Evolutionary conservation across 177 flowering plant genomes (phyloP).

Genomic region (Vitis hybrid): DNA sequence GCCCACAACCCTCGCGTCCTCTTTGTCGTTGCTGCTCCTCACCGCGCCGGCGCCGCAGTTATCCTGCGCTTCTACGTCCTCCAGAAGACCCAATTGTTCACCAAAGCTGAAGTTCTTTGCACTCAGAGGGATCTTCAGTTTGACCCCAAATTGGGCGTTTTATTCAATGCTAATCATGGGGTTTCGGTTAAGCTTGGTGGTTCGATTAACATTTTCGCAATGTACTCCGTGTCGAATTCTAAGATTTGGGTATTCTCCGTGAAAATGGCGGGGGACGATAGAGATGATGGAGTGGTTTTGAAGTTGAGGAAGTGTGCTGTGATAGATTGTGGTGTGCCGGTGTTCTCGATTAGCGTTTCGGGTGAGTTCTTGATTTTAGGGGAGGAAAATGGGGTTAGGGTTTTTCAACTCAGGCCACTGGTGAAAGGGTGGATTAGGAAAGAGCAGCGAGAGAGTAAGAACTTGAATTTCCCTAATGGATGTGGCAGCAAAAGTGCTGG

Average conservation of each 20-base stretch:
- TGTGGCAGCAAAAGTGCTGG: slow-evolving; percentile 5
- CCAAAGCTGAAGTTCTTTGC: slow-evolving; percentile 36
- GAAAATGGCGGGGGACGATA: slow-evolving; percentile 34
- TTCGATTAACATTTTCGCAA: slow-evolving; percentile 51
- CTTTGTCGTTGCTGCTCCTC: slow-evolving; percentile 56
- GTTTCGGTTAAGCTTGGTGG: slow-evolving; percentile 51
- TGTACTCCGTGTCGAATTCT: slow-evolving; percentile 53
- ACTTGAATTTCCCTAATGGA: slow-evolving; percentile 1
- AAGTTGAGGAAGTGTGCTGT: slow-evolving; percentile 77
- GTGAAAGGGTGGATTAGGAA: slow-evolving; percentile 53
- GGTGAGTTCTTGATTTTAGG: slow-evolving; percentile 68
- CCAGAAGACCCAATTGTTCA: slow-evolving; percentile 23
- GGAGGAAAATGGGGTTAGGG: slow-evolving; percentile 80
- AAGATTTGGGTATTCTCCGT: slow-evolving; percentile 70
- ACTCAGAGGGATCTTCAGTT: slow-evolving; percentile 38
- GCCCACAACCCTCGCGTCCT: slow-evolving; percentile 21
- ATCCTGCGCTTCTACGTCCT: slow-evolving; percentile 61
- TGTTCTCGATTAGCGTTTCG: slow-evolving; percentile 49
- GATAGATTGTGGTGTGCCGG: slow-evolving; percentile 58
- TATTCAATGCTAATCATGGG: slow-evolving; percentile 59
- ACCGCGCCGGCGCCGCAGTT: slow-evolving; percentile 37
- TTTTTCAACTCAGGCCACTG: slow-evolving; percentile 55
- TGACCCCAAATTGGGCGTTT: slow-evolving; percentile 46
- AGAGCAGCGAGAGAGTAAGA: slow-evolving; percentile 15
- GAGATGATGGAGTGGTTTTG: slow-evolving; percentile 34